phyloP scores from a whole-genome alignment of 805 yeast species.

The Maudiozyma pseudohumilis region DNA sequence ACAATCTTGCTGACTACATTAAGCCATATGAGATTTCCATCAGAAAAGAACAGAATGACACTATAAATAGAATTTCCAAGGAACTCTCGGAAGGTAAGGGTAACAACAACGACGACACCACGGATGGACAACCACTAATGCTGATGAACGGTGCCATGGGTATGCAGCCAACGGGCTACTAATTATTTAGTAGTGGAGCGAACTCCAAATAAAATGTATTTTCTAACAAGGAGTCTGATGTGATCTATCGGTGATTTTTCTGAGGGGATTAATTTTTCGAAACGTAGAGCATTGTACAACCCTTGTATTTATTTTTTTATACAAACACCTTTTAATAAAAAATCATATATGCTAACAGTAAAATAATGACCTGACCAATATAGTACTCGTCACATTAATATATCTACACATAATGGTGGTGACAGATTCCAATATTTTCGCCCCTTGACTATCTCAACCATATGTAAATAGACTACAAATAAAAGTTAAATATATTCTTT shows the following conservation, averaged over 20 bases:
- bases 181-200: slow-evolving; percentile 19
- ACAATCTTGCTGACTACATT: slow-evolving; percentile 69
- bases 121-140: slow-evolving; percentile 64
- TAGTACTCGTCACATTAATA: too few species aligned
- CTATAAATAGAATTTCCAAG: slow-evolving; percentile 51
- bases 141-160: slow-evolving; percentile 75
- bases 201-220: background rate
- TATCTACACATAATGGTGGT: too few species aligned
- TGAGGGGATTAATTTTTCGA: slow-evolving; percentile 9
- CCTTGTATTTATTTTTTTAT: too few species aligned
- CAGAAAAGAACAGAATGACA: slow-evolving; percentile 66
- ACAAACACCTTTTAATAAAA: too few species aligned
- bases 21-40: slow-evolving; percentile 87
- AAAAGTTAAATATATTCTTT: too few species aligned
- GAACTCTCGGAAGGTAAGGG: slow-evolving; percentile 58
- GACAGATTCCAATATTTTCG: too few species aligned
- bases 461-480: too few species aligned
- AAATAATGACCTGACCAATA: too few species aligned
- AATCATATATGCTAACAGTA: too few species aligned
- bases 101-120: slow-evolving; percentile 41
- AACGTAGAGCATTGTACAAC: too few species aligned
- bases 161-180: slow-evolving; percentile 66
- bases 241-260: background rate
- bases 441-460: too few species aligned
- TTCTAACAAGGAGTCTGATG: background rate